A percentile compares a stretch with the other conserved stretches of the same genome.
phyloP scores from a whole-genome alignment of 331 rosid species.

The Malus hybrid region DNA sequence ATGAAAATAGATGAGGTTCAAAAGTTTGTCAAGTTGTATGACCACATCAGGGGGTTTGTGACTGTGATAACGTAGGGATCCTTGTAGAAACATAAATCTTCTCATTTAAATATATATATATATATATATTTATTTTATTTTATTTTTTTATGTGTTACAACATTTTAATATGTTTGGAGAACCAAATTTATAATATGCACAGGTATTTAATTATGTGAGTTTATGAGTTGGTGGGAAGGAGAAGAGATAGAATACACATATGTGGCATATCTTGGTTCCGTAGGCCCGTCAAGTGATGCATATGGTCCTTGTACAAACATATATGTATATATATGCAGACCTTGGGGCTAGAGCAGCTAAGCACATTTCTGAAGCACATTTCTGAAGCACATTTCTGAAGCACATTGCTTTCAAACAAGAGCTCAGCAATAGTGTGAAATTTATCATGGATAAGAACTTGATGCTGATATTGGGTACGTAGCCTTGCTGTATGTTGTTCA shows the following conservation, averaged over 20 bases:
- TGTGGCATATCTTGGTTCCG: not conserved
- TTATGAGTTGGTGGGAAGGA: not conserved
- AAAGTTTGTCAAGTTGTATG: not conserved
- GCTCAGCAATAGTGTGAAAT: not conserved
- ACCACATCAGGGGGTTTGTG: not conserved
- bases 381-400: not conserved
- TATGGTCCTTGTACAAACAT: not conserved
- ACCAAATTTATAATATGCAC: not conserved
- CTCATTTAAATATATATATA: not conserved
- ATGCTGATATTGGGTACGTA: not conserved
- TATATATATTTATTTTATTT: too few relatives aligned
- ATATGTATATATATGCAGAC: not conserved
- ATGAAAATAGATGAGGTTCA: not conserved
- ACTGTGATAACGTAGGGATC: too few relatives aligned
- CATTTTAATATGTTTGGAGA: not conserved
- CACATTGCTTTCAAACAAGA: not conserved
- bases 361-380: not conserved
- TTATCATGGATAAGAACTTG: not conserved
- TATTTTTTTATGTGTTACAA: not conserved
- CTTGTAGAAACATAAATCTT: too few relatives aligned
- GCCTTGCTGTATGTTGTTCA: too few relatives aligned
- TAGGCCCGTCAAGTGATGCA: not conserved
- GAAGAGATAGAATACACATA: not conserved
- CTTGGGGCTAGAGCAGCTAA: not conserved
- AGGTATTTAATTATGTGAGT: not conserved